Conservation (phyloP, 2,329 filamentous ascomycete genomes). For the Colletotrichum neosansevieriae region DNA sequence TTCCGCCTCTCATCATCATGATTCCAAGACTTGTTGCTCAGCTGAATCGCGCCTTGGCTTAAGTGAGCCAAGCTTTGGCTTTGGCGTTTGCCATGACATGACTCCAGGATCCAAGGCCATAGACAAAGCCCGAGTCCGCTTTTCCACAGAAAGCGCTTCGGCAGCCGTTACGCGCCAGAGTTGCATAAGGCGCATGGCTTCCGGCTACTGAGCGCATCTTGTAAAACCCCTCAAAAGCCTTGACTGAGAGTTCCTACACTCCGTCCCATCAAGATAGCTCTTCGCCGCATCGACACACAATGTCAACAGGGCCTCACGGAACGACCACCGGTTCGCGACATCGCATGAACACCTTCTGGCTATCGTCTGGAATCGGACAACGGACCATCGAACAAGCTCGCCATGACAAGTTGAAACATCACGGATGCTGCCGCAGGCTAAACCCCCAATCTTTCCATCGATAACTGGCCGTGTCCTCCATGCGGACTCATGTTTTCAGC, state of each 20-base stretch:
- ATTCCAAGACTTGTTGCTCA: slow-evolving; percentile 2
- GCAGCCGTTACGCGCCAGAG: background rate
- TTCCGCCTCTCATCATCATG: background rate
- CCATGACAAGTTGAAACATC: too few relatives aligned
- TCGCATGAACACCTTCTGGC: too few relatives aligned
- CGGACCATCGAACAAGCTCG: too few relatives aligned
- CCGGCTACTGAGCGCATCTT: background rate
- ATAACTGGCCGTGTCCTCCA: slow-evolving; percentile 6
- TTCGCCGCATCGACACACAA: background rate
- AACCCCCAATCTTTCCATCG: too few relatives aligned
- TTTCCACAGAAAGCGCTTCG: background rate
- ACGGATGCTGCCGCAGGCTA: too few relatives aligned
- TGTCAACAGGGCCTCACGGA: too few relatives aligned
- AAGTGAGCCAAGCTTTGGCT: slow-evolving; percentile 11
- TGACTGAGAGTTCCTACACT: background rate
- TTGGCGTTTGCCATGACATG: background rate
- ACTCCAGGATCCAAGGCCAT: background rate
- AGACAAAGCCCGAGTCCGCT: background rate
- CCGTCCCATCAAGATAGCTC: background rate
- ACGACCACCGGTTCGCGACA: too few relatives aligned
- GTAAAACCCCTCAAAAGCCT: background rate
- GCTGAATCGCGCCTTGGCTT: slow-evolving; percentile 13
- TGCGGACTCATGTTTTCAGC: slow-evolving; percentile 2
- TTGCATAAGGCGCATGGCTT: slow-evolving; percentile 8
- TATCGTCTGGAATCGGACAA: too few relatives aligned